Percentiles rank a stretch among this genome's conserved stretches.
phyloP scores from a whole-genome alignment of 768 basidiomycete species.

The Agrocybe praecox region DNA sequence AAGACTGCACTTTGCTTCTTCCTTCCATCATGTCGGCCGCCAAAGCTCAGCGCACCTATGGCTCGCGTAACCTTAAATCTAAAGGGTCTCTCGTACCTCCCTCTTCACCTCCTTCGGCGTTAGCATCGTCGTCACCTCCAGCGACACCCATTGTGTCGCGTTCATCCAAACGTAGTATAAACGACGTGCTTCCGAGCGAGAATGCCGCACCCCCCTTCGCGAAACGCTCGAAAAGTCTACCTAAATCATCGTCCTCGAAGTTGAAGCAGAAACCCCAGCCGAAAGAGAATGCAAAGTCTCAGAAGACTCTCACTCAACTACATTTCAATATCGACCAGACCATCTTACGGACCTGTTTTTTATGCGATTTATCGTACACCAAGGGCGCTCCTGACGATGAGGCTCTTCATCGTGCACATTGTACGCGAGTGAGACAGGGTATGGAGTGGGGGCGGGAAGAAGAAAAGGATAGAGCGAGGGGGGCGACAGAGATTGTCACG shows the following conservation, averaged over 20 bases:
- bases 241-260: neutral
- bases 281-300: slow-evolving; percentile 22
- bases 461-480: slow-evolving; percentile 59
- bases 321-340: slow-evolving; percentile 77
- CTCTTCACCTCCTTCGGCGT: slow-evolving; percentile 38
- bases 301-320: slow-evolving; percentile 69
- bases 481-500: slow-evolving; percentile 35
- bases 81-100: slow-evolving; percentile 18
- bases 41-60: slow-evolving; percentile 51
- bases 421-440: slow-evolving; percentile 72
- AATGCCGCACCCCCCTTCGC: slow-evolving; percentile 28
- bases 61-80: slow-evolving; percentile 50
- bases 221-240: slow-evolving; percentile 35
- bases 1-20: neutral
- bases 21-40: slow-evolving; percentile 22
- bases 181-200: slow-evolving; percentile 30
- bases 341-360: slow-evolving; percentile 63
- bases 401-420: slow-evolving; percentile 72
- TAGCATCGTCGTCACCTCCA: slow-evolving; percentile 34
- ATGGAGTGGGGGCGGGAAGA: slow-evolving; percentile 89
- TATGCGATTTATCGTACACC: slow-evolving; percentile 76
- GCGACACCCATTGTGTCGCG: slow-evolving; percentile 15
- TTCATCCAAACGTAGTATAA: slow-evolving; percentile 42
- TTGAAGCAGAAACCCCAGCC: slow-evolving; percentile 6
- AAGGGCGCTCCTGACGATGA: slow-evolving; percentile 83